Conservation (phyloP, 306 rosid species). For the Potentilla sterilis region DNA sequence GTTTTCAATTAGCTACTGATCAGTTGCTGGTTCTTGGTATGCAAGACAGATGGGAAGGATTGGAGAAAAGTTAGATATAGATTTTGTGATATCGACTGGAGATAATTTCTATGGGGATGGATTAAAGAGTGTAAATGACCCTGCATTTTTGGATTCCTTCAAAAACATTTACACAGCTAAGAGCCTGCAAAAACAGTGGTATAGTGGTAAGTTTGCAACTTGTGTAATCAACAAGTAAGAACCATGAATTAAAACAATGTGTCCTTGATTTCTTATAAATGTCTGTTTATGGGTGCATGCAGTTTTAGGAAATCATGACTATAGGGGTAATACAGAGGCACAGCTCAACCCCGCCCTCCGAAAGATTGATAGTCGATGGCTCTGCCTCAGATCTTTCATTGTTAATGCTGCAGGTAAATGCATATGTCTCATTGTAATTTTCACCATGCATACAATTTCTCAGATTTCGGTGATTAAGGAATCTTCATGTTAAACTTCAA, state of each 20-base stretch:
- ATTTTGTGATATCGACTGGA: slow-evolving; percentile 63
- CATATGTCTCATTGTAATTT: not conserved
- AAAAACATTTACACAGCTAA: slow-evolving; percentile 53
- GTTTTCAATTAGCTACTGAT: not conserved
- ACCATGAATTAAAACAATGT: not conserved
- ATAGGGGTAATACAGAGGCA: slow-evolving; percentile 74
- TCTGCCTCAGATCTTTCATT: slow-evolving; percentile 66
- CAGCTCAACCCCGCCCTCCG: slow-evolving; percentile 54
- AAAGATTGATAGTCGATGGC: slow-evolving; percentile 59
- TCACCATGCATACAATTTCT: not conserved
- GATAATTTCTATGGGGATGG: slow-evolving; percentile 62
- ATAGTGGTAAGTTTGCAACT: slow-evolving; percentile 29
- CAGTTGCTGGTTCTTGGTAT: not conserved
- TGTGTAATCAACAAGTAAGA: not conserved
- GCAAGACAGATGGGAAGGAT: slow-evolving; percentile 60
- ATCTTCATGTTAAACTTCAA: not conserved
- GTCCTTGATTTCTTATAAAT: not conserved
- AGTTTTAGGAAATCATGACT: slow-evolving; percentile 87
- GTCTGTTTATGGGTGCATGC: not conserved
- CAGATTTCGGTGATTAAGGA: not conserved
- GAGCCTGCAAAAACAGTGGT: slow-evolving; percentile 65
- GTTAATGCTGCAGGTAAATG: slow-evolving; percentile 51
- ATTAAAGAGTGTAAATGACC: slow-evolving; percentile 39
- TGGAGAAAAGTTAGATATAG: slow-evolving; percentile 52
- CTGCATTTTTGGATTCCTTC: slow-evolving; percentile 48